Conservation (phyloP, 179 eudicot species). For the Spergularia azorica region DNA sequence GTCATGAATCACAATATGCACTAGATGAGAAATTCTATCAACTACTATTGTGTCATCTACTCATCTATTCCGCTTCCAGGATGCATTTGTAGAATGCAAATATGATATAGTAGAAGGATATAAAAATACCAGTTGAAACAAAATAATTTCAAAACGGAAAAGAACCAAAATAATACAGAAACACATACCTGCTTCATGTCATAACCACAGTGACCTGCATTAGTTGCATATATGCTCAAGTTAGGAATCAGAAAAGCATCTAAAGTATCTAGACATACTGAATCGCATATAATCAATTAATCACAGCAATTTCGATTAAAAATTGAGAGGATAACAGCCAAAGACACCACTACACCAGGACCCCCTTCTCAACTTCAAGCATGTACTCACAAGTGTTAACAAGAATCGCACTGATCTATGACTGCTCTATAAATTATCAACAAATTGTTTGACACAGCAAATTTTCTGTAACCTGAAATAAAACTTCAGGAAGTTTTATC, state of each 20-base stretch:
- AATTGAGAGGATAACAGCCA: not conserved
- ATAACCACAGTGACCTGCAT: constrained; percentile 46
- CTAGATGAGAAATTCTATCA: not conserved
- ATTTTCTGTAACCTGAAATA: not conserved
- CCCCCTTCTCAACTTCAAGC: not conserved
- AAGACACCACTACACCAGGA: not conserved
- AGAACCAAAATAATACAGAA: not conserved
- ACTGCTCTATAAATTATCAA: not conserved
- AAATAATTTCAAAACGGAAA: not conserved
- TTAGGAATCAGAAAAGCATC: not conserved
- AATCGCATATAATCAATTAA: not conserved
- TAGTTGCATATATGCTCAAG: constrained; percentile 12
- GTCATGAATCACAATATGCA: no score
- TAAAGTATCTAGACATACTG: not conserved
- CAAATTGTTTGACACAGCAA: not conserved
- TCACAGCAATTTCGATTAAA: not conserved
- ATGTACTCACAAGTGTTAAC: not conserved
- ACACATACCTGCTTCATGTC: constrained; percentile 45
- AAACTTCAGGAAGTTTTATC: not conserved
- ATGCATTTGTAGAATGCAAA: not conserved
- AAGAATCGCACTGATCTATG: not conserved
- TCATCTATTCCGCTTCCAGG: not conserved
- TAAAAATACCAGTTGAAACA: not conserved
- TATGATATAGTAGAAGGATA: not conserved
- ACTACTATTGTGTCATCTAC: not conserved